Evolutionary conservation across 345 rosid species (phyloP), one percentile per base, ranked within the genome.

Genomic region (Diplotaxis tenuifolia): DNA sequence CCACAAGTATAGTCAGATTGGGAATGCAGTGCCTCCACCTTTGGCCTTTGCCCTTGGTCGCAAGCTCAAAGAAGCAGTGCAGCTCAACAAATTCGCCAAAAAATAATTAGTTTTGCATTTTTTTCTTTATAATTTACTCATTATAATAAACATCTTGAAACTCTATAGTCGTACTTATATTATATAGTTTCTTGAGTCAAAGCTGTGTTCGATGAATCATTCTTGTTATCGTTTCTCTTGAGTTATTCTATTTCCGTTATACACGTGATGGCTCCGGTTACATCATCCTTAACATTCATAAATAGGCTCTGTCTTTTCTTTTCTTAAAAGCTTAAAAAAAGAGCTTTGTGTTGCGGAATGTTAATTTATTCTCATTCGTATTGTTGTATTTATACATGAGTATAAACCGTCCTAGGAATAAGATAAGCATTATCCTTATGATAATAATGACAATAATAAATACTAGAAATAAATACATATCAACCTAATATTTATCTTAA

Each of bases 21-120:
- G 98, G 45, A 93, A 93, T 75, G 98, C 98, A 2, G 98, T 93
- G 3, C 98, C 98, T 49, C 97, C 98, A 18, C 86, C 91, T 1
- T 76, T 93, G 80, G 97, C 97, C 3, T 89, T 61, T 84, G 96
- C 94, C 2, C 72, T 93, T 27, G 98, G 97, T 22, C 83, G 79
- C 31, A 91, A 91, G 74, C 91, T 93, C 32, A 91, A 87, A 82
- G 91, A 93, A 81, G 98, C 93, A 3, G 4, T 89, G 3, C 79
- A 70, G 18, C 62, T 66, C 38, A 80, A 80, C 62, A 79, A 45
- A 34, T 3, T 0, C 7, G n/a, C 12, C 58, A 23, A 52, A 52
- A 42, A 42, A 18, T n/a, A n/a, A 42, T 14, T 42, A 42, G 50
- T 42, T 42, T 42, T 42, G 50, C 7, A 4, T 42, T 42, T 42